These are phyloP conservation scores for Myxozyma melibiosi DNA, from an alignment of 805 yeast species.

Conservation along the genomic window DNA sequence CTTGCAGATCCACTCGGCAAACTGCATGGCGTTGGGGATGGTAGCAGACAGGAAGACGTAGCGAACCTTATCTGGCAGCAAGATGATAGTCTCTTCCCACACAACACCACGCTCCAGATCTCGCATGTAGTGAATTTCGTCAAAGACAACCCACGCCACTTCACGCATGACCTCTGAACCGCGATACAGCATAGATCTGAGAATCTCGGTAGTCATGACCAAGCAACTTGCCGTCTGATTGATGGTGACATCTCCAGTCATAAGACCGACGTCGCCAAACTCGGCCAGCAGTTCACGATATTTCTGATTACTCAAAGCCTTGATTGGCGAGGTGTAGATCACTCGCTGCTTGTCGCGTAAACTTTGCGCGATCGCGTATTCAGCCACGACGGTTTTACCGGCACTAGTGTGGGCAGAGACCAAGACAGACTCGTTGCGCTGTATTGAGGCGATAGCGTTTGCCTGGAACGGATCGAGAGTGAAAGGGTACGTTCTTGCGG, in stretches of 20 bases:
- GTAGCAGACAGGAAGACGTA: slow-evolving; percentile 63
- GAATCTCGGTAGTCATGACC: slow-evolving; percentile 98
- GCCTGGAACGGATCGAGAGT: slow-evolving; percentile 96
- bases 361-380: slow-evolving; percentile 96
- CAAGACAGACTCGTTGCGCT: slow-evolving; percentile 87
- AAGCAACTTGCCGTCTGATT: slow-evolving; percentile 98
- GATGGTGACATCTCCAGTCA: slow-evolving; percentile 99
- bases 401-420: slow-evolving; percentile 98
- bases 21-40: slow-evolving; percentile 54
- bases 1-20: slow-evolving; percentile 90
- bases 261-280: slow-evolving; percentile 94
- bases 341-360: slow-evolving; percentile 88
- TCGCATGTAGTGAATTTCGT: slow-evolving; percentile 98
- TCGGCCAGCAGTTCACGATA: slow-evolving; percentile 90
- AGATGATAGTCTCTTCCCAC: slow-evolving; percentile 98
- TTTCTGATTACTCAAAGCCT: slow-evolving; percentile 92
- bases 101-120: slow-evolving; percentile 98
- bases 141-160: slow-evolving; percentile 98
- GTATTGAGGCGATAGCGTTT: slow-evolving; percentile 93
- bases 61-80: slow-evolving; percentile 93
- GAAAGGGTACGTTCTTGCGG: slow-evolving; percentile 90
- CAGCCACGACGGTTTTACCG: slow-evolving; percentile 96
- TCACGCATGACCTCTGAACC: slow-evolving; percentile 99
- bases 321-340: slow-evolving; percentile 92
- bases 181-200: slow-evolving; percentile 92